Conservation (phyloP, 1,284 basidiomycete genomes). For the Sanguinoderma infundibulare region DNA sequence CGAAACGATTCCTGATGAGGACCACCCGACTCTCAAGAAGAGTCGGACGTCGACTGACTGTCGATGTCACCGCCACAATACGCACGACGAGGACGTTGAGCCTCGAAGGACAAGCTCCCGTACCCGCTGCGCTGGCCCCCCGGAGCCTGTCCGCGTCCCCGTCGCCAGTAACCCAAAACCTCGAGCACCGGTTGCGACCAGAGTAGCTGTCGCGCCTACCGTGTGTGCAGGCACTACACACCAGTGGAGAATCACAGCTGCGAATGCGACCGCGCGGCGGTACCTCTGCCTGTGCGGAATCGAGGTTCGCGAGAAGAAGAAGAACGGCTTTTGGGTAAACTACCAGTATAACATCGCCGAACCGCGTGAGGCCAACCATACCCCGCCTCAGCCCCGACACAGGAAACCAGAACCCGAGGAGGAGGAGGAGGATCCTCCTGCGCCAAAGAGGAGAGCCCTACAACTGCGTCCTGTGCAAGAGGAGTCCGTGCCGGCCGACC, state of each 20-base stretch:
- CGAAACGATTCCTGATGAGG: background rate
- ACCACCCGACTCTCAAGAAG: background rate
- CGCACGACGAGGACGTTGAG: background rate
- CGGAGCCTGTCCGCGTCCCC: slow-evolving; percentile 6
- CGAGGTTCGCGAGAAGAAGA: slow-evolving; percentile 23
- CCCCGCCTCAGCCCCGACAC: background rate
- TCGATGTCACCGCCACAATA: background rate
- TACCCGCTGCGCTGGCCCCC: background rate
- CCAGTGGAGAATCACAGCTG: slow-evolving; percentile 7
- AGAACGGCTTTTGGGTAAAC: slow-evolving; percentile 16
- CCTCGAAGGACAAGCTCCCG: background rate
- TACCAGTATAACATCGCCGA: background rate
- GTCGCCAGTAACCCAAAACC: slow-evolving; percentile 18
- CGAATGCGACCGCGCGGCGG: slow-evolving; percentile 10
- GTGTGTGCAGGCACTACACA: slow-evolving; percentile 2
- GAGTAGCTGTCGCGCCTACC: background rate
- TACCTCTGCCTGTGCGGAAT: slow-evolving; percentile 21
- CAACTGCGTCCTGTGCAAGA: background rate
- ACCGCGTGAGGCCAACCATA: background rate
- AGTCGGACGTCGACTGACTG: background rate
- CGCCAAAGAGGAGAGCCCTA: background rate
- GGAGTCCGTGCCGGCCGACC: background rate
- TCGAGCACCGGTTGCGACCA: slow-evolving; percentile 11
- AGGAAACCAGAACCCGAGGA: background rate
- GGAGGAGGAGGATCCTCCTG: background rate